A percentile compares a stretch with the other conserved stretches of the same genome.
phyloP scores from a whole-genome alignment of 208 protist genomes.

The Acanthamoeba lenticulata region DNA sequence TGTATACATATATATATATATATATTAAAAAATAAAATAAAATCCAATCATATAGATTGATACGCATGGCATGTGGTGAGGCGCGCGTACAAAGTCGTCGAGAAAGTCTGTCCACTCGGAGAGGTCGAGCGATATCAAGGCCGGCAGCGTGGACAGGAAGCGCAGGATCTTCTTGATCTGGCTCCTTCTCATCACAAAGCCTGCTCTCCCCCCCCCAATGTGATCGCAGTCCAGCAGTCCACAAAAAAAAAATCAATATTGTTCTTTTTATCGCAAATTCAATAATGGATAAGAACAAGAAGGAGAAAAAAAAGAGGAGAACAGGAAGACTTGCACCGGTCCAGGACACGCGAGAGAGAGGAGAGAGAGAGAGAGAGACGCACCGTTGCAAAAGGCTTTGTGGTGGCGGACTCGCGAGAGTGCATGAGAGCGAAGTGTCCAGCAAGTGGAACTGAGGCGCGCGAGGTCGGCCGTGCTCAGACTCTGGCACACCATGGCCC shows the following conservation, averaged over 20 bases:
- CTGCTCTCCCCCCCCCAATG: not conserved
- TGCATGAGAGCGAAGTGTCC: not conserved
- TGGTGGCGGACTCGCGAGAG: not conserved
- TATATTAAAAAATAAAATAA: too few relatives aligned
- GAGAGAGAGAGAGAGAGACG: not conserved
- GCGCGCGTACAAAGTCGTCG: too few relatives aligned
- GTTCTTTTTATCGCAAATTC: not conserved
- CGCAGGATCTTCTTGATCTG: not conserved
- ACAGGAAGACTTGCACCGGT: not conserved
- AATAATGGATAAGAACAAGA: too few relatives aligned
- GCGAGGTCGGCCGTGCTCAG: not conserved
- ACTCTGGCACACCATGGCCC: not conserved
- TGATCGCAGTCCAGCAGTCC: not conserved
- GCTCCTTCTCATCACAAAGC: not conserved
- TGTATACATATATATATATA: too few relatives aligned
- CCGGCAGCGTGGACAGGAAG: not conserved
- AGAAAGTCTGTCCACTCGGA: not conserved
- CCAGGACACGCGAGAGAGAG: not conserved
- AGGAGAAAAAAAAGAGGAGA: too few relatives aligned
- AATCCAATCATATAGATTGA: too few relatives aligned
- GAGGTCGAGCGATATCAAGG: not conserved
- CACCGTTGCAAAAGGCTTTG: not conserved
- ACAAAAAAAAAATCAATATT: not conserved
- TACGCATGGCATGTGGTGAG: too few relatives aligned
- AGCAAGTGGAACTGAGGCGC: not conserved